A percentile compares a stretch with the other conserved stretches of the same genome.
These are phyloP conservation scores for Pythium dissotocum DNA, from an alignment of 352 stramenopile genomes.

Conservation along the genomic window DNA sequence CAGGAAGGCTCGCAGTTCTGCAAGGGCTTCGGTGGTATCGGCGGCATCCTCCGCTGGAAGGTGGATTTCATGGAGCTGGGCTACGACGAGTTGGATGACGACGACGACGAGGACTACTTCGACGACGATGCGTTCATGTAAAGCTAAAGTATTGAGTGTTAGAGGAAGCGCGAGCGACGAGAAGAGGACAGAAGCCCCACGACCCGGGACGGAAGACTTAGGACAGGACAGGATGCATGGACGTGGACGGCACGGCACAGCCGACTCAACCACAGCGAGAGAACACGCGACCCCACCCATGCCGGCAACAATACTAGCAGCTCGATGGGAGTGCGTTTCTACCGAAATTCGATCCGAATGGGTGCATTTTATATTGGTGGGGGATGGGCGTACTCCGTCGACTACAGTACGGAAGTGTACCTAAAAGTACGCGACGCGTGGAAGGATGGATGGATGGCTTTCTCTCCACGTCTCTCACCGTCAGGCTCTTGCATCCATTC, in stretches of 20 bases:
- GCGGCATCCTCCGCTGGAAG: conserved; percentile 98
- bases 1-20: conserved; percentile 99
- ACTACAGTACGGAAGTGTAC: neutral
- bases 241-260: neutral
- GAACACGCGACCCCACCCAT: neutral
- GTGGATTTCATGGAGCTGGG: conserved; percentile 98
- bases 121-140: conserved; percentile 87
- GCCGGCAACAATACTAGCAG: conserved; percentile 4
- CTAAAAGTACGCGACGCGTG: too few relatives aligned
- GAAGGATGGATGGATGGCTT: neutral
- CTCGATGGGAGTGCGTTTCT: neutral
- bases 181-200: neutral
- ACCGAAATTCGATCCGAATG: neutral
- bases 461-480: neutral
- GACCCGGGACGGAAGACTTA: neutral
- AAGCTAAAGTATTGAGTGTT: conserved; percentile 52
- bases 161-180: conserved; percentile 10
- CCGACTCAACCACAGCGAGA: neutral
- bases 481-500: neutral
- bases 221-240: neutral
- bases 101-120: conserved; percentile 89
- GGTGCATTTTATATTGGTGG: neutral
- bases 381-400: neutral
- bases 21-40: conserved; percentile 99
- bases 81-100: conserved; percentile 88